Evolutionary conservation across 805 yeast species (phyloP), one percentile per base, ranked within the genome.

Genomic region (Candida bentonensis): DNA sequence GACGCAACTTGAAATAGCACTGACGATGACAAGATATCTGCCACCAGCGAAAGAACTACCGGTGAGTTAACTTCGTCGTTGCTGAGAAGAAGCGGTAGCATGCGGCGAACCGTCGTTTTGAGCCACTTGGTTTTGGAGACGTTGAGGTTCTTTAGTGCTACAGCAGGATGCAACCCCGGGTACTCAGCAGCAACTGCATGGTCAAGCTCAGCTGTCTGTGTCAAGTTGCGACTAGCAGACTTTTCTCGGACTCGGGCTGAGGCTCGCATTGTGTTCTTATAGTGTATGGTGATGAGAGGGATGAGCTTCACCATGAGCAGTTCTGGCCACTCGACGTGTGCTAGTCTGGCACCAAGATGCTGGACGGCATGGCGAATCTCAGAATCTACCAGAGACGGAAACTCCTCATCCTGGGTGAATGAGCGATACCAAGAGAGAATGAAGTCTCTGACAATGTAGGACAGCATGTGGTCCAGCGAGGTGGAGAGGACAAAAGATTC

Each of bases 211-310:
- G 55, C 47, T 1, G 67, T 53, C 20, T 63, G 63, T 15, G 62
- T 59, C 36, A 59, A 47, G 23, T 53, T 54, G 22, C 55, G 51
- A 30, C 49, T 49, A 23, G 57, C 52, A 23, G 50, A 28, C 42
- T 52, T 50, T 30, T 57, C 55, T 3, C 57, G 48, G 15, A 59
- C 55, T 15, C 52, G 44, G 21, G 64, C 63, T 42, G 61, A 68
- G 0, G 78, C 72, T 0, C 50, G 50, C 2, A 71, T 62, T 53
- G 70, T 83, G 4, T 65, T 63, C 4, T 65, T 62, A 47, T 80
- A 70, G 57, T 87, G 95, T 11, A 69, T 72, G 1, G 83, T 78
- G 1, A 85, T 4, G 1, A 79, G 52, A 0, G 96, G 95, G 4
- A 83, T 45, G 0, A 83, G 27, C 40, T 69, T 69, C 23, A 75